Conservation (phyloP, 768 basidiomycete species). For the Mycena metata region DNA sequence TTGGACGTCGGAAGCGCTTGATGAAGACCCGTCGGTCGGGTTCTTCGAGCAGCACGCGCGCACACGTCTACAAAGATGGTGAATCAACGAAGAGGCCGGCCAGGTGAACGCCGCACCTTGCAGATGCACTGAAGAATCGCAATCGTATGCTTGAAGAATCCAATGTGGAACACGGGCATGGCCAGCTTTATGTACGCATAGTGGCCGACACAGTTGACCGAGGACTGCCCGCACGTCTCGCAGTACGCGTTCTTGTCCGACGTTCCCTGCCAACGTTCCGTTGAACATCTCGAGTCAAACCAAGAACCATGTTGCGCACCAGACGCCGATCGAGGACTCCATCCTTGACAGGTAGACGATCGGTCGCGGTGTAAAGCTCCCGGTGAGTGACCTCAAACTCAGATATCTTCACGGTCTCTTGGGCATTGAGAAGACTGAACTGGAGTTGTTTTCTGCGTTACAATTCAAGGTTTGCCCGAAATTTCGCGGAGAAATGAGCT, state of each 20-base stretch:
- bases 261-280: conserved; percentile 74
- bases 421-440: conserved; percentile 93
- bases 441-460: conserved; percentile 89
- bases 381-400: conserved; percentile 97
- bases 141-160: conserved; percentile 97
- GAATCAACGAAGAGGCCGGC: conserved; percentile 10
- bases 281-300: background rate
- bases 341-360: conserved; percentile 88
- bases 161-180: conserved; percentile 98
- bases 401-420: conserved; percentile 95
- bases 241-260: conserved; percentile 94
- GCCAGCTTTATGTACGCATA: conserved; percentile 98
- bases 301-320: conserved; percentile 58
- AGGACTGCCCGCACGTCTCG: conserved; percentile 93
- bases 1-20: conserved; percentile 90
- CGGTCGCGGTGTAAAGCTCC: conserved; percentile 89
- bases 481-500: background rate
- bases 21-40: conserved; percentile 87
- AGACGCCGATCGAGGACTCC: conserved; percentile 94
- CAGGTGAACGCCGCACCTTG: conserved; percentile 70
- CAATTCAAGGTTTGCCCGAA: conserved; percentile 25
- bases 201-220: conserved; percentile 97
- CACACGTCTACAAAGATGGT: conserved; percentile 75
- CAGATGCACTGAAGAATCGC: conserved; percentile 95
- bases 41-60: conserved; percentile 90